Base-by-base conservation (phyloP, 768 basidiomycete genomes). In the Tephrocybe sp. region DNA sequence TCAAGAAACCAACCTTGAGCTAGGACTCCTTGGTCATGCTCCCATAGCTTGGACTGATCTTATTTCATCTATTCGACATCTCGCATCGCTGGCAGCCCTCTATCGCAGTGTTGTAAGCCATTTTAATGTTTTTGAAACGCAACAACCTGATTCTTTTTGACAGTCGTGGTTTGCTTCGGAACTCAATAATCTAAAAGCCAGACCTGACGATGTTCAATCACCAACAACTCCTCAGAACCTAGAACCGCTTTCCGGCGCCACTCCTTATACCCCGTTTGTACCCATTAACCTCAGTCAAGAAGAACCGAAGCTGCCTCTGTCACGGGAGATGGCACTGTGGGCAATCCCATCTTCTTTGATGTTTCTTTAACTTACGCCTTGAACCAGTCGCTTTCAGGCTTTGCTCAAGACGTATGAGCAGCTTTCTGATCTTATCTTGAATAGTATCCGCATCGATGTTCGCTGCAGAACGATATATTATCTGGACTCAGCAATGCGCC, bases 401-500 rank as follows among this genome's bases (percentile, higher is more conserved):
- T 74, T 98, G 39, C 73, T 95, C 36, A 85, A 87, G 69, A 96
- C 94, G 2, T 98, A 93, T 60, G 85, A 89, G 34, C 93, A 96
- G 58, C 76, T 98, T 6, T 86, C 90, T 8, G 85, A 89, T 60
- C 79, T 95, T 51, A 85, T 97, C 43, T 72, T 98, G 36, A 87
- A 89, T 63, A 93, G 89, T 5, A 82, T 98, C 26, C 82, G 94
- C 32, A 81, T 91, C 47, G 96, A 98, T 62, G 70, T 97, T 45
- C 82, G 96, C 4, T 92, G 93, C 63, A 81, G 92, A 40, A 80
- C 82, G 2, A 84, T 92, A 30, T 85, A 87, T 62, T 88, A 92
- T 66, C 71, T 97, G 10, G 83, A 88, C 49, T 82, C 87, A 17
- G 84, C 92, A 2, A 80, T 95, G 68, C 79, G 82, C 55, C 80